These are phyloP conservation scores for Avicennia marina DNA, from an alignment of 257 asterid genomes.

Conservation along the genomic window DNA sequence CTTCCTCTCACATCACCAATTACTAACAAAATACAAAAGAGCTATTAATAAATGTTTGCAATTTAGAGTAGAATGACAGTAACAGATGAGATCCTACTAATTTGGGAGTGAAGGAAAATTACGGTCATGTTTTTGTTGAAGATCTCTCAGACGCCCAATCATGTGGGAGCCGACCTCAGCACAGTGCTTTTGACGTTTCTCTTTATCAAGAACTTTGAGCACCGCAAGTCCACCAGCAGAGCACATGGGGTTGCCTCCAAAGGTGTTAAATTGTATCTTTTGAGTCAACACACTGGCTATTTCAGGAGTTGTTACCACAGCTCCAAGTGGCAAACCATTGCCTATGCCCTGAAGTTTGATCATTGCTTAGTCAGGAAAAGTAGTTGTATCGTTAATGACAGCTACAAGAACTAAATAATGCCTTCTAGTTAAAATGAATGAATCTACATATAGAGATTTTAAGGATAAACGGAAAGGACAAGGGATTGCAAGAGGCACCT, in stretches of 20 bases:
- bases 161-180: constrained; percentile 83
- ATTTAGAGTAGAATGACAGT: no score
- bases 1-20: constrained; percentile 96
- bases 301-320: constrained; percentile 97
- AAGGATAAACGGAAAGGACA: neutral
- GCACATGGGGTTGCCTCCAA: constrained; percentile 98
- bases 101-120: constrained; percentile 31
- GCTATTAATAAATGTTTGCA: no score
- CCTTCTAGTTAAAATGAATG: neutral
- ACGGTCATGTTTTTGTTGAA: constrained; percentile 81
- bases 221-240: constrained; percentile 97
- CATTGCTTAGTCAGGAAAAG: no score
- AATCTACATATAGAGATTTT: neutral
- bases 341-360: constrained; percentile 99
- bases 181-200: constrained; percentile 82
- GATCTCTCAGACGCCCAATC: constrained; percentile 58
- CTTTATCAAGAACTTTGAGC: constrained; percentile 78
- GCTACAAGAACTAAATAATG: neutral
- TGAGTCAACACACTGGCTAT: constrained; percentile 86
- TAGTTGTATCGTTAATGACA: no score
- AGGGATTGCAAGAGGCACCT: constrained; percentile 37
- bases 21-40: constrained; percentile 31
- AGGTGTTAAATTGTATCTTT: constrained; percentile 87
- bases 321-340: constrained; percentile 95
- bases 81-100: no score